Base-by-base conservation (phyloP, 345 rosid species). In the Aquilaria malaccensis region DNA sequence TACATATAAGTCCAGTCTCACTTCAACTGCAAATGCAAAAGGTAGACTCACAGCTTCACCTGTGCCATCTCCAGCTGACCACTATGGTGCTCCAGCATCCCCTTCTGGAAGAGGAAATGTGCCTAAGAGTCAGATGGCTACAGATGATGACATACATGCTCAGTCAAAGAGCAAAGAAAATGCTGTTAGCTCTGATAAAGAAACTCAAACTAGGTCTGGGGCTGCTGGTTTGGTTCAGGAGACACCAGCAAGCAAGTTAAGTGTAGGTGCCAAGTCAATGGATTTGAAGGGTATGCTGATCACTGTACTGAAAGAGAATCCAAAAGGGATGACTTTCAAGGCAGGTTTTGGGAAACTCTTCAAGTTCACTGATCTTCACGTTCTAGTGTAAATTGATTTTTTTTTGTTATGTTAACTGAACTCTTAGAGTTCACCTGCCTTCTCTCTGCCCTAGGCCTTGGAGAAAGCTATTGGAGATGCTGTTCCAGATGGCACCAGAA, bases 261-360 rank as follows among this genome's bases (percentile, higher is more conserved):
- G 70, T 64, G 54, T 63, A 63, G 84, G 76, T 61, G 60, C 70
- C 60, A 77, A 76, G 67, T 79, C 90, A 71, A 66, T 47, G 66
- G 88, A 88, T 78, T 68, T 90, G 80, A 79, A 78, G 80, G 76
- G 81, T 66, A 57, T 76, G 76, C 55, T 88, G 71, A 75, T 81
- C 68, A 65, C 78, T 72, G 67, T 83, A 69, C 86, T 94, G 47
- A 85, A 62, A 51, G 87, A 86, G 75, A 82, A 86, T 60, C 89
- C 95, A 11, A 82, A 79, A 62, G 94, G 94, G 37, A 80, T 88
- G 96, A 88, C 79, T 82, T 73, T 88, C 69, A 83, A 94, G 95
- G 99, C 83, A 75, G 62, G 69, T 50, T 47, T 46, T 46, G 54
- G 14, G 74, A 73, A 50, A 59, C 46, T 69, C 48, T 59, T 37